These are phyloP conservation scores for Ceratocystis cubensis DNA, from an alignment of 2,329 filamentous ascomycete species.

Conservation along the genomic window DNA sequence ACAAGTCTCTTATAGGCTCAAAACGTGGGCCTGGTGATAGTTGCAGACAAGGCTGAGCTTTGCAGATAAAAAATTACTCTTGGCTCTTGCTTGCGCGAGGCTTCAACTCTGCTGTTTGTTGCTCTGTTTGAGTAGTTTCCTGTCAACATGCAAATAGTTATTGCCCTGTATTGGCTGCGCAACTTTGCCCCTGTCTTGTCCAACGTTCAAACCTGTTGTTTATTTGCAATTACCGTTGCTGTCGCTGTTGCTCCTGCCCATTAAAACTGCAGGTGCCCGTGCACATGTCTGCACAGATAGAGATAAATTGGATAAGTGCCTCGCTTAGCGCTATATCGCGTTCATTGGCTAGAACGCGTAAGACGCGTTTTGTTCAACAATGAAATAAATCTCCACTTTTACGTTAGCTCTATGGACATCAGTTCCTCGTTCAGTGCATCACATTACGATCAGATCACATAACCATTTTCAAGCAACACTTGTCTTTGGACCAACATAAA, in stretches of 20 bases:
- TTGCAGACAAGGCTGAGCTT: not conserved
- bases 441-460: no score
- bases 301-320: constrained; percentile 14
- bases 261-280: not conserved
- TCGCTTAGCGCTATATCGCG: not conserved
- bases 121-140: not conserved
- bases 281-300: constrained; percentile 12
- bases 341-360: constrained; percentile 11
- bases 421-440: no score
- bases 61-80: not conserved
- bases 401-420: no score
- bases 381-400: not conserved
- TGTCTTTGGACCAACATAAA: not conserved
- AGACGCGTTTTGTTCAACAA: not conserved
- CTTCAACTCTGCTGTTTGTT: not conserved
- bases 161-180: not conserved
- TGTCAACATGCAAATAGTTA: not conserved
- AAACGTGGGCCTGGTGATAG: not conserved
- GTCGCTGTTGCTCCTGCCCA: constrained; percentile 3
- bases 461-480: no score
- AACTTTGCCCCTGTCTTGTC: not conserved
- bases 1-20: not conserved
- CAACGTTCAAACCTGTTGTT: not conserved
- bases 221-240: constrained; percentile 6
- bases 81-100: not conserved